Conservation (phyloP, 2,329 filamentous ascomycete species). For the Bipolaris cookei region DNA sequence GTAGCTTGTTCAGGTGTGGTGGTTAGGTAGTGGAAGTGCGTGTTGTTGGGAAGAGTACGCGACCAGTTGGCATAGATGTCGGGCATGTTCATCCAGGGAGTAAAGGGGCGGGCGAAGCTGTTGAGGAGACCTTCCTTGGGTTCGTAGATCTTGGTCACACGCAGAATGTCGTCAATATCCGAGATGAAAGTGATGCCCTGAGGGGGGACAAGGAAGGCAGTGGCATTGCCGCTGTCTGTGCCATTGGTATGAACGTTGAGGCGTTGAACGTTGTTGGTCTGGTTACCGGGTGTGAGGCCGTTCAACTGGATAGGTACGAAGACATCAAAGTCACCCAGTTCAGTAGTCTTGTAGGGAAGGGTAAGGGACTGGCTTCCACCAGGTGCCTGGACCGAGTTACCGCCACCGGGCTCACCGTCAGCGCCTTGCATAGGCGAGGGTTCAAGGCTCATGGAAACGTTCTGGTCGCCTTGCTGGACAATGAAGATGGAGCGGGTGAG, state of each 20-base stretch:
- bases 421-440: conserved; percentile 64
- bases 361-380: conserved; percentile 69
- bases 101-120: conserved; percentile 74
- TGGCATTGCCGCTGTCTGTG: conserved; percentile 71
- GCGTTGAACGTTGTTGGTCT: conserved; percentile 68
- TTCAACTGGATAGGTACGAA: conserved; percentile 68
- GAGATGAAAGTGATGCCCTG: conserved; percentile 74
- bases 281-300: conserved; percentile 66
- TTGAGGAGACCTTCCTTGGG: conserved; percentile 77
- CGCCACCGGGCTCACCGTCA: conserved; percentile 56
- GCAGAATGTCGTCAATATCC: conserved; percentile 80
- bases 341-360: conserved; percentile 70
- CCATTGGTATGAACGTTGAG: conserved; percentile 72
- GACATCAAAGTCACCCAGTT: conserved; percentile 73
- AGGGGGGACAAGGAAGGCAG: conserved; percentile 75
- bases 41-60: conserved; percentile 63
- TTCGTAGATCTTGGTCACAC: conserved; percentile 81
- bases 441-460: conserved; percentile 68
- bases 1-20: conserved; percentile 81
- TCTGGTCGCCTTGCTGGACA: conserved; percentile 71
- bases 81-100: conserved; percentile 79
- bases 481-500: conserved; percentile 75
- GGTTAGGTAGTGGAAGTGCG: conserved; percentile 83
- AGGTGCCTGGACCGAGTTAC: conserved; percentile 58
- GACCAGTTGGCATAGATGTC: conserved; percentile 79